Conservation (phyloP, 306 rosid species). For the Pachyrhizus erosus region DNA sequence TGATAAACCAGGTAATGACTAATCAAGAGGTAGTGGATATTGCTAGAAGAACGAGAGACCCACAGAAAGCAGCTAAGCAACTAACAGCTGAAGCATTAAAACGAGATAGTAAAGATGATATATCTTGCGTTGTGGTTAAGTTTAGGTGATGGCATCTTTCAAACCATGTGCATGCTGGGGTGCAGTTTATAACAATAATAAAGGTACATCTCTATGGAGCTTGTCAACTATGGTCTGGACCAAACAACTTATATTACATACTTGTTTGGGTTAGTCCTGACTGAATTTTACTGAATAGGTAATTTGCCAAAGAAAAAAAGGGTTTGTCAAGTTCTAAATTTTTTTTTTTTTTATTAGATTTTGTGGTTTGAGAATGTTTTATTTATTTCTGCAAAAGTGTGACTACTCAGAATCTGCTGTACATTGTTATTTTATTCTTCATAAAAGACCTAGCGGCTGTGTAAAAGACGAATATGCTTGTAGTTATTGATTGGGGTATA, state of each 20-base stretch:
- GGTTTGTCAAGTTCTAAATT: conserved; percentile 53
- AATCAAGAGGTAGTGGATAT: conserved; percentile 94
- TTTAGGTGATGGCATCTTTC: conserved; percentile 56
- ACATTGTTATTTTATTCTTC: conserved; percentile 45
- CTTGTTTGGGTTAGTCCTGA: conserved; percentile 47
- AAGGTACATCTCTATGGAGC: conserved; percentile 44
- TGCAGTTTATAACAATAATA: conserved; percentile 54
- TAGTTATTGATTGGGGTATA: conserved; percentile 50
- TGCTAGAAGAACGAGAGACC: conserved; percentile 72
- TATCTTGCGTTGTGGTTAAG: conserved; percentile 86
- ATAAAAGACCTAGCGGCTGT: conserved; percentile 47
- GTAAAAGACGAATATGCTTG: conserved; percentile 52
- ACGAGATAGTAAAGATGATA: conserved; percentile 91
- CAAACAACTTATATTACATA: conserved; percentile 44
- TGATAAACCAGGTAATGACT: conserved; percentile 71
- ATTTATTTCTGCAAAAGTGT: conserved; percentile 59
- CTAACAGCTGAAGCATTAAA: conserved; percentile 78
- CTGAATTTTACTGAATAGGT: conserved; percentile 34
- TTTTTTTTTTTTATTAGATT: conserved; percentile 46
- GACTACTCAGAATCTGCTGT: conserved; percentile 48
- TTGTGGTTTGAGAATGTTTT: conserved; percentile 62
- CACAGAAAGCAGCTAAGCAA: conserved; percentile 82
- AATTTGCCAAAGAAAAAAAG: conserved; percentile 32
- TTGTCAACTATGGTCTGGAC: conserved; percentile 45
- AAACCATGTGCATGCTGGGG: conserved; percentile 35